These are phyloP conservation scores for Pseudozyma tsukubaensis DNA, from an alignment of 1,284 basidiomycete genomes.

Conservation along the genomic window DNA sequence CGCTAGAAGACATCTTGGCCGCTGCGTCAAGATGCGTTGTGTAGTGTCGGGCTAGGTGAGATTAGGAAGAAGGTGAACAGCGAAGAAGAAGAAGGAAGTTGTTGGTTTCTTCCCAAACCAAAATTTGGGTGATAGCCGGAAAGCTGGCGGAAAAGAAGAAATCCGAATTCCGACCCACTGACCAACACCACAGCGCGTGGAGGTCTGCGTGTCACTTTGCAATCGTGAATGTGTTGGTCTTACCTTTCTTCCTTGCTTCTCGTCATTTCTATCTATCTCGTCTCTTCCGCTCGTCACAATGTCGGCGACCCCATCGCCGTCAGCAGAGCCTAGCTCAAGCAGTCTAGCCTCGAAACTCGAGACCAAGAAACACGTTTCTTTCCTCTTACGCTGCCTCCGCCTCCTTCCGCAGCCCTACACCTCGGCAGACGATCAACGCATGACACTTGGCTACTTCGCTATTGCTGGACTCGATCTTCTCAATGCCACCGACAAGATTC, in stretches of 20 bases:
- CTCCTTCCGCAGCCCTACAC: conserved; percentile 62
- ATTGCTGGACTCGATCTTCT: conserved; percentile 61
- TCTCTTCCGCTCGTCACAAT: neutral
- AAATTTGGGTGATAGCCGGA: neutral
- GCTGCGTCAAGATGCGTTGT: no score
- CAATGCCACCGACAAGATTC: conserved; percentile 24
- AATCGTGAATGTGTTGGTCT: conserved; percentile 10
- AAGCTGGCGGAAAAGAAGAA: neutral
- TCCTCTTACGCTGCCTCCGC: conserved; percentile 58
- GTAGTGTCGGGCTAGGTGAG: neutral
- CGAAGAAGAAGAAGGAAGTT: neutral
- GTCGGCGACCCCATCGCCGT: no score
- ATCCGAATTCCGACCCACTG: conserved; percentile 24
- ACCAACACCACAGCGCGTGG: neutral
- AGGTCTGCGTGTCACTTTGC: conserved; percentile 8
- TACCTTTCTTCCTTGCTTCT: neutral
- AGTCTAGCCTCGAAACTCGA: conserved; percentile 6
- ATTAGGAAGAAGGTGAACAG: neutral
- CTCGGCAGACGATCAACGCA: conserved; percentile 61
- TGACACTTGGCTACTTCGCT: conserved; percentile 66
- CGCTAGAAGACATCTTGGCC: neutral
- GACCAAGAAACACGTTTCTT: conserved; percentile 55
- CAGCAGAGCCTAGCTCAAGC: neutral
- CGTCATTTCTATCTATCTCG: neutral
- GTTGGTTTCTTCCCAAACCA: neutral